A percentile compares a stretch with the other conserved stretches of the same genome.
Evolutionary conservation across 2,329 filamentous ascomycete genomes (phyloP).

Genomic region (Trichophyton verrucosum): DNA sequence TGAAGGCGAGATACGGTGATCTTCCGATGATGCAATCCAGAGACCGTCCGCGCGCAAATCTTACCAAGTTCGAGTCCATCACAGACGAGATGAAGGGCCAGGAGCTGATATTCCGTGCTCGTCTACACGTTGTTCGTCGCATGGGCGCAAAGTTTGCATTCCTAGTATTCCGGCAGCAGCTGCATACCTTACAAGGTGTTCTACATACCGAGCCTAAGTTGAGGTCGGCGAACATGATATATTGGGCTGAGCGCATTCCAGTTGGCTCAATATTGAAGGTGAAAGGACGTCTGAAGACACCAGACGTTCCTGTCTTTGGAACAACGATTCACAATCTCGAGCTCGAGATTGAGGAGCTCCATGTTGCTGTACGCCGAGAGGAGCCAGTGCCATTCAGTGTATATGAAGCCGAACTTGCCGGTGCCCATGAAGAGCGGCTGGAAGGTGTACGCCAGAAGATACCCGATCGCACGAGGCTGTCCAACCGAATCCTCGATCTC

Average conservation of each 20-base stretch:
- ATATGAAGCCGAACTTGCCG: conserved; percentile 54
- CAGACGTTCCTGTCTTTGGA: conserved; percentile 61
- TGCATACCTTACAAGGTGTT: conserved; percentile 72
- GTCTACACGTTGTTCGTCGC: conserved; percentile 66
- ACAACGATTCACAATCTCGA: conserved; percentile 66
- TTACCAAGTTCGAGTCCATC: conserved; percentile 41
- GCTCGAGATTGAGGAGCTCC: conserved; percentile 54
- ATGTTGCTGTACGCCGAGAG: conserved; percentile 49
- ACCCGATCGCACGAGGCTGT: conserved; percentile 59
- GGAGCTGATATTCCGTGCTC: conserved; percentile 54
- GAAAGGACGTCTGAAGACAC: conserved; percentile 58
- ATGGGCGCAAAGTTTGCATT: conserved; percentile 76
- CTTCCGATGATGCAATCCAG: conserved; percentile 47
- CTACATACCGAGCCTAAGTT: conserved; percentile 49
- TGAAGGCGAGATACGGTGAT: conserved; percentile 47
- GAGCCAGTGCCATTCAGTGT: conserved; percentile 57
- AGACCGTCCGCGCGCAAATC: conserved; percentile 36
- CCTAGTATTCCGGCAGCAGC: conserved; percentile 72
- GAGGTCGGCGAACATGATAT: conserved; percentile 62
- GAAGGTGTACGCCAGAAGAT: conserved; percentile 50
- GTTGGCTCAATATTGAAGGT: conserved; percentile 68
- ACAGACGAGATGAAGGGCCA: conserved; percentile 43
- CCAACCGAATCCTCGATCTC: conserved; percentile 70
- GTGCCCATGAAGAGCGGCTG: conserved; percentile 43
- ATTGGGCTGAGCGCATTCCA: conserved; percentile 74